Conservation (phyloP, 1,284 basidiomycete genomes). For the Cutaneotrichosporon daszewskae region DNA sequence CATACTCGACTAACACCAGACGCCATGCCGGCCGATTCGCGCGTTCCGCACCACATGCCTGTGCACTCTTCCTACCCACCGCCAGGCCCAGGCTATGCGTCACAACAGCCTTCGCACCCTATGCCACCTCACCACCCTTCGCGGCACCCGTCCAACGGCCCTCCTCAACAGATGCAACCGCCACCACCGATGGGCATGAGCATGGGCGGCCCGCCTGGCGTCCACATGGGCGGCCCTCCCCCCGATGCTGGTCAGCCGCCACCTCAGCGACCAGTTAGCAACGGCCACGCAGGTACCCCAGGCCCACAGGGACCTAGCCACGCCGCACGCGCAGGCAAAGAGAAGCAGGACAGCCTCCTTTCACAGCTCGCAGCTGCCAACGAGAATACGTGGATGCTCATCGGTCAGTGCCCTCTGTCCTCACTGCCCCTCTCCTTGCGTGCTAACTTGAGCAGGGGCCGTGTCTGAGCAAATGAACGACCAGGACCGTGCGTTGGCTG, state of each 20-base stretch:
- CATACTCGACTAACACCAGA: not conserved
- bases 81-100: slow-evolving; percentile 12
- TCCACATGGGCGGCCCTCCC: slow-evolving; percentile 17
- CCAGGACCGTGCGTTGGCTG: slow-evolving; percentile 76
- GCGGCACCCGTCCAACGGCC: slow-evolving; percentile 27
- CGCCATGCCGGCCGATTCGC: slow-evolving; percentile 12
- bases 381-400: slow-evolving; percentile 86
- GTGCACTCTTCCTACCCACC: slow-evolving; percentile 19
- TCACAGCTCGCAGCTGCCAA: slow-evolving; percentile 64
- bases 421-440: not conserved
- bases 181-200: slow-evolving; percentile 24
- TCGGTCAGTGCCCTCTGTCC: slow-evolving; percentile 55
- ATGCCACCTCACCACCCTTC: slow-evolving; percentile 23
- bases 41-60: slow-evolving; percentile 16
- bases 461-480: slow-evolving; percentile 88
- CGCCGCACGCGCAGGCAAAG: slow-evolving; percentile 29
- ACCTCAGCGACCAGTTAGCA: slow-evolving; percentile 13
- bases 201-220: slow-evolving; percentile 17
- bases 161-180: slow-evolving; percentile 20
- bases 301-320: slow-evolving; percentile 11
- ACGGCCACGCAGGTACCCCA: slow-evolving; percentile 24
- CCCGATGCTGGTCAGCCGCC: slow-evolving; percentile 14
- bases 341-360: slow-evolving; percentile 31
- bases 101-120: slow-evolving; percentile 15
- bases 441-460: no score